Evolutionary conservation across 768 basidiomycete species (phyloP), one percentile per base, ranked within the genome.

Genomic region (Tricholoma hemisulphureum): DNA sequence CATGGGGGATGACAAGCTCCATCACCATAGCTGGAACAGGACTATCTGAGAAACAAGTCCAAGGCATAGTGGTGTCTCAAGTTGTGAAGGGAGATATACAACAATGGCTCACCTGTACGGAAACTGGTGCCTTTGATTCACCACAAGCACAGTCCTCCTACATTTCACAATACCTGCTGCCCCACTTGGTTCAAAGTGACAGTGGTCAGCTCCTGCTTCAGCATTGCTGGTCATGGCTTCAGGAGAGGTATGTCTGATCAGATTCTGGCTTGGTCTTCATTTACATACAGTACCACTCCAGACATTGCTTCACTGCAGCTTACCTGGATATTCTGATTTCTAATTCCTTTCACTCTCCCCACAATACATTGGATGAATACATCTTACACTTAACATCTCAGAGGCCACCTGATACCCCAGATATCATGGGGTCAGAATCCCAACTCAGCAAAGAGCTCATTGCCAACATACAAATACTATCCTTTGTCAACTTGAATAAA

Each of bases 71-170:
- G 26, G 46, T 3, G 7, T 49, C 28, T 49, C 6, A 10, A 49
- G 24, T 49, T 28, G 24, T 9, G 28, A 49, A 49, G 29, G 1
- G 1, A 0, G 46, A 49, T 49, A 29, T 49, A 49, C 28, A 2
- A 2, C 18, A 20, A 18, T 28, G 46, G 46, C 5, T 5, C 26
- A 49, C 46, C 29, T 9, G 6, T n/a, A 49, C 28, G 26, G 3
- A 49, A 29, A 49, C 46, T 18, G 46, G 46, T 18, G 46, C 46
- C 16, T 49, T 49, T n/a, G 46, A 49, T 49, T 49, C 46, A 49
- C 24, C 28, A 0, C n/a, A 49, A 28, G 46, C 16, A 29, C 46
- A 49, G 46, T 49, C 46, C 28, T 2, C 46, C 26, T 49, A 49
- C 13, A 49, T 49, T 18, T 49, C 16, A n/a, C 26, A n/a, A 29